Percentiles rank a stretch among this genome's conserved stretches.
phyloP scores from a whole-genome alignment of 805 yeast genomes.

The Candida ovalis region DNA sequence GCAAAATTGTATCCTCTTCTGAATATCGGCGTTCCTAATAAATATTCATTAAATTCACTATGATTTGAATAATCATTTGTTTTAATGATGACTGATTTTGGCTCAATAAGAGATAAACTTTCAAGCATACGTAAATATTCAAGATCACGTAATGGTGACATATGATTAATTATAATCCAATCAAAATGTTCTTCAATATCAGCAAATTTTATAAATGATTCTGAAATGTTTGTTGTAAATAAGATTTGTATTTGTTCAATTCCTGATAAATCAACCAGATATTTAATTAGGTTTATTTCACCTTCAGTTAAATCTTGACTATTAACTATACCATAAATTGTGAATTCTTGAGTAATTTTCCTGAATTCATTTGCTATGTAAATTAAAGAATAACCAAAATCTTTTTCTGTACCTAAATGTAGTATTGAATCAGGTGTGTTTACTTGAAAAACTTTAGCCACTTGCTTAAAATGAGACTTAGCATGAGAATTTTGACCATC shows the following conservation, averaged over 20 bases:
- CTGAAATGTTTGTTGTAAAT: constrained; percentile 3
- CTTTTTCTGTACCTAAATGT: constrained; percentile 16
- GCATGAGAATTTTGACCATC: neutral
- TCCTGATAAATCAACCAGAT: constrained; percentile 18
- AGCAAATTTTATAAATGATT: neutral
- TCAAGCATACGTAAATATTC: constrained; percentile 19
- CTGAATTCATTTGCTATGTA: constrained; percentile 15
- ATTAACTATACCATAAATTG: constrained; percentile 15
- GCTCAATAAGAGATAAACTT: constrained; percentile 19
- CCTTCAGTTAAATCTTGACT: constrained; percentile 3
- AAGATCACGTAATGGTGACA: constrained; percentile 8
- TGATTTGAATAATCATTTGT: constrained; percentile 6
- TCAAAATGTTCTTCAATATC: constrained; percentile 4
- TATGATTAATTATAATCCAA: constrained; percentile 21
- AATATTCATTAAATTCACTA: constrained; percentile 11
- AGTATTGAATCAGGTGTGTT: constrained; percentile 14
- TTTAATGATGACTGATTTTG: constrained; percentile 15
- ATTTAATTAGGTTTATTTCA: constrained; percentile 10
- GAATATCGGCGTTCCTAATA: constrained; percentile 19
- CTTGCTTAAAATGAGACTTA: constrained; percentile 1
- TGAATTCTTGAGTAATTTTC: constrained; percentile 11
- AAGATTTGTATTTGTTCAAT: constrained; percentile 12
- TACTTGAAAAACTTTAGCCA: constrained; percentile 1
- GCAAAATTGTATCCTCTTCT: constrained; percentile 8
- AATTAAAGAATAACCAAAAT: constrained; percentile 21